Base-by-base conservation (phyloP, 2,329 filamentous ascomycete genomes). In the Polytolypa hystricis region DNA sequence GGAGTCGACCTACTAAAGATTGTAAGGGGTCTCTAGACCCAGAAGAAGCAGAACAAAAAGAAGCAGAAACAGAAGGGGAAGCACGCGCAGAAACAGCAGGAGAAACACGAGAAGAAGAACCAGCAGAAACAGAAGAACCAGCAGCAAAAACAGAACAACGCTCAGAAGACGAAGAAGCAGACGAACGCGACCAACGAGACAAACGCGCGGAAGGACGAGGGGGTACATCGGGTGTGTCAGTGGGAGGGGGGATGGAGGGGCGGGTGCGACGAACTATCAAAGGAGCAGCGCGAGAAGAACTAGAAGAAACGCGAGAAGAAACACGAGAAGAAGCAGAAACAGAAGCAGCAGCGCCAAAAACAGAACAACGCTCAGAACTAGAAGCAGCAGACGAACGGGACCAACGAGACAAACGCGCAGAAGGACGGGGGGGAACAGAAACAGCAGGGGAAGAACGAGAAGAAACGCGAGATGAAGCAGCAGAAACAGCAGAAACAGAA, bases 211-310 rank as follows among this genome's bases (percentile, higher is more conserved):
- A 47, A 34, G 29, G 21, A 19, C 21, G 19, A 20, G 29, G 33
- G 18, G 27, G 18, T n/a, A 25, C 23, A 15, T 18, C 11, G 18
- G 34, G 30, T 4, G 30, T 15, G 15, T 14, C 12, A 33, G 26
- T 42, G 37, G 27, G 33, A 30, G 21, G 35, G 29, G 19, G 48
- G 18, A 46, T 38, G 32, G 39, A 41, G 30, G 44, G 45, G 27
- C 43, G 42, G 40, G 45, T 36, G 39, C 23, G 38, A 37, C 16
- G 17, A 34, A 40, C n/a, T 26, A 25, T n/a, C 10, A 23, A 15
- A 25, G 32, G 25, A 33, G 32, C 29, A 20, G 17, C 28, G 20
- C 26, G 41, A 30, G 29, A 27, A 39, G 30, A 16, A 35, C 18
- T 31, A 30, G 36, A 12, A 9, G 37, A 16, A 37, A 31, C 29